Conservation (phyloP, 2,329 filamentous ascomycete genomes). For the Pseudomassariella vexata region DNA sequence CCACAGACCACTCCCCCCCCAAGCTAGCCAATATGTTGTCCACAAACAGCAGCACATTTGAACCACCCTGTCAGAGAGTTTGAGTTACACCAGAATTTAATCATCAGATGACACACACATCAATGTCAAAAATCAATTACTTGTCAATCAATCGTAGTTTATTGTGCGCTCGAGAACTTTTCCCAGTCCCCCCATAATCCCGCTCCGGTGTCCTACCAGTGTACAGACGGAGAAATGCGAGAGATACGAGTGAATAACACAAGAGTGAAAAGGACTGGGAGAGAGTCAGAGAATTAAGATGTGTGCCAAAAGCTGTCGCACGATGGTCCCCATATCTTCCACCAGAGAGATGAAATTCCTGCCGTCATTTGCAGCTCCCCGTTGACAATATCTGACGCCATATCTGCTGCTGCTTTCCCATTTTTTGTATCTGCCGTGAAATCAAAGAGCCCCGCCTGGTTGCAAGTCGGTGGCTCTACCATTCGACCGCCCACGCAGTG, state of each 20-base stretch:
- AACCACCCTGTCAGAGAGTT: too few species aligned
- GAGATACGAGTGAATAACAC: conserved; percentile 16
- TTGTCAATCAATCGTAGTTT: conserved; percentile 20
- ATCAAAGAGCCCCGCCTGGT: conserved; percentile 14
- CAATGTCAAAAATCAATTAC: conserved; percentile 6
- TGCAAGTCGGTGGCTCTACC: too few species aligned
- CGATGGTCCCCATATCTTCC: conserved; percentile 11
- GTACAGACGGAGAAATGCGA: conserved; percentile 16
- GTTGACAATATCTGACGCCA: conserved; percentile 19
- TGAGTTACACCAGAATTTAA: too few species aligned
- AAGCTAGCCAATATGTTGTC: too few species aligned
- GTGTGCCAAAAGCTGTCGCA: conserved; percentile 21
- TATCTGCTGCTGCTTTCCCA: conserved; percentile 18
- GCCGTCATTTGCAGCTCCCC: too few species aligned
- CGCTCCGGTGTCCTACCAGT: conserved; percentile 22
- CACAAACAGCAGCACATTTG: too few species aligned
- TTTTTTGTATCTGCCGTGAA: conserved; percentile 23
- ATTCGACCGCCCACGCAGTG: too few species aligned
- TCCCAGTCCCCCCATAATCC: conserved; percentile 22
- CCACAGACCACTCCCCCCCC: too few species aligned
- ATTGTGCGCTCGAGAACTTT: conserved; percentile 23
- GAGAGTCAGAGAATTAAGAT: conserved; percentile 26
- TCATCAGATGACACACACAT: too few species aligned
- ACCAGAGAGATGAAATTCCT: conserved; percentile 14
- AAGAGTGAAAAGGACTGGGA: conserved; percentile 16